Base-by-base conservation (phyloP, 2,329 filamentous ascomycete genomes). In the Clonostachys byssicola region DNA sequence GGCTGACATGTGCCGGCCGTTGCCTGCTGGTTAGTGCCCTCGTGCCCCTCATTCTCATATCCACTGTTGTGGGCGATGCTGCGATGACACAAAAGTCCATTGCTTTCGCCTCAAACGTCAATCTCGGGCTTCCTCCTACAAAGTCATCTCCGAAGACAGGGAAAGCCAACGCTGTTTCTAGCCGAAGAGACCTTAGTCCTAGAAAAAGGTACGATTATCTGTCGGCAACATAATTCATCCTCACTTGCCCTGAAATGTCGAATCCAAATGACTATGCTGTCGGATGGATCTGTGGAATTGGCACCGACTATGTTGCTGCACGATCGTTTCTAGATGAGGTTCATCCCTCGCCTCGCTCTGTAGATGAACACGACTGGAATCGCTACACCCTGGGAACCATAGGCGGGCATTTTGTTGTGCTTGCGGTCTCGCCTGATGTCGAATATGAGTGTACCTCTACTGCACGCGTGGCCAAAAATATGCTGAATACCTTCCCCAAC, bases 401-500 rank as follows among this genome's bases (percentile, higher is more conserved):
- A 41, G 53, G 53, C 10, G 46, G 47, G 5, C 63, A 67, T 44
- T 61, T 62, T 45, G 58, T 67, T 16, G 59, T 65, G 12, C 52
- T 67, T 20, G 59, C 56, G 2, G 51, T 51, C 35, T 47, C 67
- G 3, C 63, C 64, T 5, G 44, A 49, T 4, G 44, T 49, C 12
- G 50, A 56, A 16, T 55, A 61, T 59, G 47, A 64, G 60, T 35
- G 60, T 44, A 34, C 46, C 42, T 7, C 63, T 14, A 64, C 66
- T 5, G 54, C 64, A 10, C 47, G 45, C 1, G 59, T 68, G 4
- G 61, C 62, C 8, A 51, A 51, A 40, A 54, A 65, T 43, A 62
- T 70, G 59, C 43, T 59, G 34, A 52, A 50, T 30, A 61, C 51
- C 40, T 70, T 70, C 42, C 56, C 61, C 0, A 61, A 63, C 34